Base-by-base conservation (phyloP, 2,329 filamentous ascomycete genomes). In the Colletotrichum echinochloae region DNA sequence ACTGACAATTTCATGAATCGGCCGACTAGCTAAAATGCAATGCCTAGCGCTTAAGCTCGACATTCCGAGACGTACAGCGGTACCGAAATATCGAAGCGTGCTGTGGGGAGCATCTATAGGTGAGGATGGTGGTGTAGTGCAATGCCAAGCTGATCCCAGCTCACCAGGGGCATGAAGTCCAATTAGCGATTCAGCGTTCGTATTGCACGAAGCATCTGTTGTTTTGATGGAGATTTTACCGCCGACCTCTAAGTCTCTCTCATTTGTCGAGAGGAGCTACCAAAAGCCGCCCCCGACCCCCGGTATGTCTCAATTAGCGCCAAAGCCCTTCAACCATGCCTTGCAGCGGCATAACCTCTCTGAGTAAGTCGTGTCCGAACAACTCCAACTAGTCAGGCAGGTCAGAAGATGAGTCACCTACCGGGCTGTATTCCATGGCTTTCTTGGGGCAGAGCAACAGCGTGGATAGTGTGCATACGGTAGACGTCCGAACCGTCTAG, bases 151-250 rank as follows among this genome's bases (percentile, higher is more conserved):
- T 44, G 51, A 63, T 51, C 33, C 59, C 49, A 70, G 62, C 39
- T 55, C 56, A 55, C 33, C 63, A 51, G 56, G 62, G 56, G 46
- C 48, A 61, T 70, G 67, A 61, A 63, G 63, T 66, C 41, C 26
- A 33, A 59, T 28, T 39, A 30, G 39, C 20, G 30, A 39, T 20
- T 60, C 56, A 49, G 11, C 33, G 3, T 30, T 30, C n/a, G 4
- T 6, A 20, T 39, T 51, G 18, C n/a, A 28, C n/a, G n/a, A 14
- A 16, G 37, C 16, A 39, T 16, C 37, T 41, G 5, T 23, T 11
- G 41, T 44, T 28, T 14, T 39, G 28, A 11, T 41, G 48, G n/a
- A 20, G 16, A 35, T 56, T 39, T 41, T 26, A 48, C 28, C 23
- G 26, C 18, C 2, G 9, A 12, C 28, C 26, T 57, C 44, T 37